These are phyloP conservation scores for Boletus bicolor DNA, from an alignment of 768 basidiomycete species.

Conservation along the genomic window DNA sequence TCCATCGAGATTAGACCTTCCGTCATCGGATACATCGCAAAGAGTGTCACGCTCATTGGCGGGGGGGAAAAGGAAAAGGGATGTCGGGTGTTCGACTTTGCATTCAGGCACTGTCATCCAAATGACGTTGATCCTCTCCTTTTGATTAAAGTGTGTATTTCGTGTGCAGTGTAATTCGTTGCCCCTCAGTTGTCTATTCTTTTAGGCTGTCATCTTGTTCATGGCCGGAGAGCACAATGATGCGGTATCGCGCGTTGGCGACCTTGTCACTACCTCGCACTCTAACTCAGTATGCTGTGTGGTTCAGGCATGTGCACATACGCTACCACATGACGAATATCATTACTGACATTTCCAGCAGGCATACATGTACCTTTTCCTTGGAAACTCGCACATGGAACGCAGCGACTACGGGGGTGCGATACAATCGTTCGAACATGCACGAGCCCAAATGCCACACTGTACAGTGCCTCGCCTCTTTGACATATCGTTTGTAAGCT, in stretches of 20 bases:
- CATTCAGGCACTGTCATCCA: background rate
- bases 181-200: too few relatives aligned
- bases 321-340: background rate
- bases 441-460: background rate
- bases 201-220: slow-evolving; percentile 1
- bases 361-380: slow-evolving; percentile 9
- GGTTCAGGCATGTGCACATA: background rate
- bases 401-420: background rate
- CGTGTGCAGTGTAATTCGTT: background rate
- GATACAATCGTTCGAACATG: background rate
- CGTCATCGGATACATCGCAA: slow-evolving; percentile 3
- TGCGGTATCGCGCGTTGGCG: slow-evolving; percentile 2
- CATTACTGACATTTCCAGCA: background rate
- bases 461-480: background rate
- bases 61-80: background rate
- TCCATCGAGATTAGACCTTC: slow-evolving; percentile 1
- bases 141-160: slow-evolving; percentile 2
- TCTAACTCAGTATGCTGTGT: background rate
- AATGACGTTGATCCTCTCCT: background rate
- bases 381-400: background rate
- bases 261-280: background rate
- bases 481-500: slow-evolving; percentile 6
- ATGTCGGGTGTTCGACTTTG: slow-evolving; percentile 2
- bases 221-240: background rate
- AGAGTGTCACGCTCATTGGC: background rate